Conservation (phyloP, 1,139 yeast species). For the Hansenula anomala region DNA sequence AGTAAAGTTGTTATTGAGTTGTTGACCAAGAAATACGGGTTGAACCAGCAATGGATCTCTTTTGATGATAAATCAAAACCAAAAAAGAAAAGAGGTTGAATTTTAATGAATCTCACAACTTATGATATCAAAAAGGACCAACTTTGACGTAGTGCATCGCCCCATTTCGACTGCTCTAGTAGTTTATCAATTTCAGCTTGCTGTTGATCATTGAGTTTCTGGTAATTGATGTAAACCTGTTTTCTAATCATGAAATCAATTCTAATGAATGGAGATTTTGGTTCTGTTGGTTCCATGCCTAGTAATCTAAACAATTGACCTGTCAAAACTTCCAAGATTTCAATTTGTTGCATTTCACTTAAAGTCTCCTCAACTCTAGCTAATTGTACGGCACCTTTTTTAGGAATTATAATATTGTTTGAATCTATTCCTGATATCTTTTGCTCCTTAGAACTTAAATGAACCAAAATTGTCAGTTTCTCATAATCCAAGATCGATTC, state of each 20-base stretch:
- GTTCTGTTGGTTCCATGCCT: constrained; percentile 7
- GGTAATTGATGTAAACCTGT: constrained; percentile 1
- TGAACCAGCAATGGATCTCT: constrained; percentile 62
- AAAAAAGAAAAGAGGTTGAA: constrained; percentile 37
- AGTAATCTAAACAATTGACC: constrained; percentile 7
- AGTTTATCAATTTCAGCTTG: neutral
- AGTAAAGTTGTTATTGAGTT: constrained; percentile 54
- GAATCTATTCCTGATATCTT: neutral
- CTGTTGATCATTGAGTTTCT: neutral
- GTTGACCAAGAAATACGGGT: constrained; percentile 56
- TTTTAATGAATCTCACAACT: too few species aligned
- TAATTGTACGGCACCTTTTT: constrained; percentile 4
- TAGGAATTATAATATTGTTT: constrained; percentile 2
- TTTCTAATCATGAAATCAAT: constrained; percentile 11
- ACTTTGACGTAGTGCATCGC: neutral
- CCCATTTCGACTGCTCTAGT: neutral
- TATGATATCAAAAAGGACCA: neutral
- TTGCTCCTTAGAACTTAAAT: neutral
- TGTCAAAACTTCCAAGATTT: constrained; percentile 6
- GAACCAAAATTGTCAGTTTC: constrained; percentile 1
- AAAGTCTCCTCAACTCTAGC: constrained; percentile 2
- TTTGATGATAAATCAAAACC: constrained; percentile 61
- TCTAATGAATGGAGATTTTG: constrained; percentile 11
- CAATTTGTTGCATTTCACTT: constrained; percentile 9
- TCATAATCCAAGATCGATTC: constrained; percentile 4